Evolutionary conservation across 768 basidiomycete species (phyloP), one percentile per base, ranked within the genome.

Genomic region (Trametes gibbosa): DNA sequence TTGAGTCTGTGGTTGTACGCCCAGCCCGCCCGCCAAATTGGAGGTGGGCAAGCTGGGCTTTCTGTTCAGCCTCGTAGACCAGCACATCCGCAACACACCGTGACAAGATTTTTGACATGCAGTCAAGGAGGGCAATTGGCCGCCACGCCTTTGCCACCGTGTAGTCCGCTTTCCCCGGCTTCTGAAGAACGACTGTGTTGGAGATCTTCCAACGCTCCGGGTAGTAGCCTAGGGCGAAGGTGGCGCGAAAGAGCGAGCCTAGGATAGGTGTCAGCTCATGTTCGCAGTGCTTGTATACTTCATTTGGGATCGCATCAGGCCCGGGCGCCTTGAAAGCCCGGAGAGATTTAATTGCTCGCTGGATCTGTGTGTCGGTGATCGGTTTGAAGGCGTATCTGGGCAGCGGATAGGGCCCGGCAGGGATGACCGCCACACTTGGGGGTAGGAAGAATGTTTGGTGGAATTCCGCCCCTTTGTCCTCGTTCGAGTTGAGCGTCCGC

Each of bases 311-410:
- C 0, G 62, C 58, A 21, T 70, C 63, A 0, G 69, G 72, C 0
- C 73, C 71, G 0, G 68, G 63, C 0, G 74, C 76, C 56, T 78
- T 79, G 69, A 71, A 72, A 0, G 73, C 69, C 5, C 71, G 67
- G 0, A 79, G 72, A 4, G 56, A 45, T 0, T 32, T 13, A 0
- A 76, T 70, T 0, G 69, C 68, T 0, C 50, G 14, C 5, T 46
- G n/a, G 4, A 81, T 63, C 25, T 75, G 68, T 0, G 57, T 52
- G 25, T 69, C 57, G 0, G 70, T 68, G n/a, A 77, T 67, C 0
- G 60, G 51, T 0, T 19, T 12, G 27, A 64, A 69, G 1, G 58
- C 2, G 23, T 60, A 69, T 0, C 60, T 55, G 7, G 71, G 71
- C 1, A 40, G 50, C 7, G 71, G 73, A 61, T 76, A 77, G n/a